Evolutionary conservation across 2,329 filamentous ascomycete genomes (phyloP), one percentile per base, ranked within the genome.

Genomic region (Claviceps pusilla): DNA sequence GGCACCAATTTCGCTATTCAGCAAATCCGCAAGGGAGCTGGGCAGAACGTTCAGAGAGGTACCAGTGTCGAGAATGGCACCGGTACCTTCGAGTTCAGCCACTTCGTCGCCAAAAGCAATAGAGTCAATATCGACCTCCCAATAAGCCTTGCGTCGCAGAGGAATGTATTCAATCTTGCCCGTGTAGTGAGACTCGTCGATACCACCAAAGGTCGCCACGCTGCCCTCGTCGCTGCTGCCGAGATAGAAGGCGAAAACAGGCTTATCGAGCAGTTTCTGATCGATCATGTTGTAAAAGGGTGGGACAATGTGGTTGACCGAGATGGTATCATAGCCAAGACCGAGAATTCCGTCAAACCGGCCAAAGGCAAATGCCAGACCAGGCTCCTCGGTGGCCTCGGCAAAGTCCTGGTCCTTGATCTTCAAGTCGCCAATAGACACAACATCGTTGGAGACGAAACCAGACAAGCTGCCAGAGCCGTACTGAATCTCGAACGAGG

Each of bases 61-160:
- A 65, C 93, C 93, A 54, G 93, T 98, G 78, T 98, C 93, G 57
- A 98, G 87, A 61, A 98, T 96, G 64, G 89, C 88, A 74, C 93
- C 94, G 56, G 89, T 96, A 77, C 88, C 82, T 60, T 97, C 91
- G 60, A 97, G 83, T 71, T 95, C 86, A 57, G 90, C 90, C 61
- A 82, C 84, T 66, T 87, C 81, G 53, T 90, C 79, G 63, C 93
- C 94, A 60, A 96, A 89, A 54, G 86, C 83, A 73, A 98, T 93
- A 59, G 89, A 79, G 65, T 97, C 85, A 58, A 98, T 83, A 65
- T 97, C 90, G 54, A 98, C 91, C 79, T 98, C 93, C 93, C 93
- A 98, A 81, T 98, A 98, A 51, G 93, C 93, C 85, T 97, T 97
- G 69, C 93, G 88, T 71, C 93, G 88, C 63, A 98, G 82, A 54